A percentile compares a stretch with the other conserved stretches of the same genome.
These are phyloP conservation scores for Zymoseptoria crescenta DNA, from an alignment of 2,329 filamentous ascomycete genomes.

Conservation along the genomic window DNA sequence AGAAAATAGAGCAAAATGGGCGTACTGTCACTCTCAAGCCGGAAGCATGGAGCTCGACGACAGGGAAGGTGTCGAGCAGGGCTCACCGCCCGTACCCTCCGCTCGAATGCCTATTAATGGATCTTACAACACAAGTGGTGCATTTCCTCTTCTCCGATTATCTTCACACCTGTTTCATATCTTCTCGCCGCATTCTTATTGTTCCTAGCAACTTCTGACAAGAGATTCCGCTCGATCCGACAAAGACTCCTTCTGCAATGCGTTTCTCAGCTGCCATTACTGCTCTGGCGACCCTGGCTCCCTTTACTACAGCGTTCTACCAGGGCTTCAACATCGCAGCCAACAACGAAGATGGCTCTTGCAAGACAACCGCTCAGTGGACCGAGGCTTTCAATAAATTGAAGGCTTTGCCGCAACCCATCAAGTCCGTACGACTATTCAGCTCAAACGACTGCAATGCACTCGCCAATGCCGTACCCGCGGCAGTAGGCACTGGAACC, in stretches of 20 bases:
- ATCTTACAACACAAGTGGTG: not conserved
- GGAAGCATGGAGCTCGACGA: not conserved
- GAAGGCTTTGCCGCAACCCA: slow-evolving; percentile 42
- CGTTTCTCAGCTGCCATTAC: slow-evolving; percentile 24
- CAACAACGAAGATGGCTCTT: slow-evolving; percentile 33
- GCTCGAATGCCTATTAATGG: not conserved
- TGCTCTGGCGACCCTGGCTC: slow-evolving; percentile 28
- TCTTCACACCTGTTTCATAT: not conserved
- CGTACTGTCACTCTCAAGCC: not conserved
- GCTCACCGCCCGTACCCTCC: not conserved
- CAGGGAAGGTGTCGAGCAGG: not conserved
- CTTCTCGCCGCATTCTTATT: not conserved
- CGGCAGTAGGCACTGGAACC: slow-evolving; percentile 54
- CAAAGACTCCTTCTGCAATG: slow-evolving; percentile 13
- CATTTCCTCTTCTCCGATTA: not conserved
- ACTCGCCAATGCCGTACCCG: slow-evolving; percentile 44
- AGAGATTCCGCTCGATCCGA: not conserved
- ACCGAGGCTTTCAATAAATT: slow-evolving; percentile 31
- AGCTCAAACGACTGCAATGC: slow-evolving; percentile 52
- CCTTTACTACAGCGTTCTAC: slow-evolving; percentile 32
- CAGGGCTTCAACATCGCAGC: slow-evolving; percentile 38
- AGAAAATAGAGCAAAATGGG: not conserved
- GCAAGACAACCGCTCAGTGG: slow-evolving; percentile 34
- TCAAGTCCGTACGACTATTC: slow-evolving; percentile 57
- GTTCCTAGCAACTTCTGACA: not conserved